phyloP scores from a whole-genome alignment of 2,329 filamentous ascomycete genomes.

The Colletotrichum musicola region DNA sequence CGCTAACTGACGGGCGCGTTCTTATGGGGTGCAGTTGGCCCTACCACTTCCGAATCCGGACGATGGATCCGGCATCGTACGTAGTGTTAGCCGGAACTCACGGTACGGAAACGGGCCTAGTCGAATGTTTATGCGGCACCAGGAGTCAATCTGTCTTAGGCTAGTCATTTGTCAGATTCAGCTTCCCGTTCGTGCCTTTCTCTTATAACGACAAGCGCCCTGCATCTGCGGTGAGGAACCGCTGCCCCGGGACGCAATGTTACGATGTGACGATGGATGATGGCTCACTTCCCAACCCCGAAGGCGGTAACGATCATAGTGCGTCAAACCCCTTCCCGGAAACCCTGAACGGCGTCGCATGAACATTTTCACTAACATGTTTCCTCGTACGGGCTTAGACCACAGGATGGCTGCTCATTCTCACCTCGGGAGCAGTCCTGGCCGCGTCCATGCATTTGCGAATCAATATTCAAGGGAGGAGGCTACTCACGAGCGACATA shows the following conservation, averaged over 20 bases:
- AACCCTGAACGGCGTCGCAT: neutral
- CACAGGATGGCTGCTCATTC: slow-evolving; percentile 31
- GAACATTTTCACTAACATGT: slow-evolving; percentile 2
- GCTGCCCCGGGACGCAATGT: neutral
- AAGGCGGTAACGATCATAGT: slow-evolving; percentile 39
- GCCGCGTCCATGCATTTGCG: slow-evolving; percentile 33
- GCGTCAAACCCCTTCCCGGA: neutral
- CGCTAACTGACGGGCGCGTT: slow-evolving; percentile 5
- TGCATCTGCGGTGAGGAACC: too few species aligned
- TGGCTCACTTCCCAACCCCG: slow-evolving; percentile 36
- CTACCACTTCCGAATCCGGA: slow-evolving; percentile 32
- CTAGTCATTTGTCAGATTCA: slow-evolving; percentile 16
- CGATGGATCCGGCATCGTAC: slow-evolving; percentile 24
- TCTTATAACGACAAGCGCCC: slow-evolving; percentile 16
- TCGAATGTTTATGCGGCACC: slow-evolving; percentile 9
- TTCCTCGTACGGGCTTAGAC: slow-evolving; percentile 7
- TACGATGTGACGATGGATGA: slow-evolving; percentile 31
- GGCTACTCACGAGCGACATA: slow-evolving; percentile 22
- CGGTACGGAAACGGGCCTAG: slow-evolving; percentile 20
- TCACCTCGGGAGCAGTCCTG: slow-evolving; percentile 33
- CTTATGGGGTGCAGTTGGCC: neutral
- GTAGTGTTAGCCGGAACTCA: slow-evolving; percentile 3
- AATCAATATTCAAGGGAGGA: slow-evolving; percentile 33
- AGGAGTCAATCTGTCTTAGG: slow-evolving; percentile 25
- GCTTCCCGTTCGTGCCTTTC: neutral